phyloP scores from a whole-genome alignment of 169 alveolate genomes.

The Theileria parva region DNA sequence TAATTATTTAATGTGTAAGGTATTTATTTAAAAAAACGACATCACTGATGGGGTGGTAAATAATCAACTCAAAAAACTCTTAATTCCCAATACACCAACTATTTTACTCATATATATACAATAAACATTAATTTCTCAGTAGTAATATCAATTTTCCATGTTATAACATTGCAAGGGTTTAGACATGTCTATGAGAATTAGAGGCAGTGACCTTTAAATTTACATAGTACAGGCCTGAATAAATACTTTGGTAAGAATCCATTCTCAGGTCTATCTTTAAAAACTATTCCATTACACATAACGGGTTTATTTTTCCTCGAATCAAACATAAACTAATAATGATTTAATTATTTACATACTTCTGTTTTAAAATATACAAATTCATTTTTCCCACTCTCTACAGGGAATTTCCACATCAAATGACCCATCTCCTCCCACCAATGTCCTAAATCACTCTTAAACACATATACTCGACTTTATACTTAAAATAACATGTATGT shows the following conservation, averaged over 20 bases:
- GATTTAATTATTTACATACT: conserved; percentile 19
- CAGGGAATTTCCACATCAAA: conserved; percentile 46
- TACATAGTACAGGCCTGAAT: conserved; percentile 60
- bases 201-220: conserved; percentile 35
- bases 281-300: conserved; percentile 63
- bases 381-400: conserved; percentile 13
- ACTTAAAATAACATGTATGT: too few relatives aligned
- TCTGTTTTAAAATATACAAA: conserved; percentile 57
- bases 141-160: background rate
- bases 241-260: conserved; percentile 48
- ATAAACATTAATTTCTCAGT: background rate
- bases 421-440: conserved; percentile 66
- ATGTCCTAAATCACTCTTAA: conserved; percentile 13
- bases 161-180: background rate
- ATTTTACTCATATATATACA: background rate
- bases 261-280: conserved; percentile 39
- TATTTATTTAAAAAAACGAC: conserved; percentile 2
- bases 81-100: background rate
- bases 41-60: conserved; percentile 3
- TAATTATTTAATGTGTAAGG: background rate
- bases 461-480: background rate
- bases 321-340: conserved; percentile 47
- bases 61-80: too few relatives aligned
- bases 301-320: conserved; percentile 37
- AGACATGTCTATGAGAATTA: background rate